A percentile compares a stretch with the other conserved stretches of the same genome.
phyloP scores from a whole-genome alignment of 1,139 yeast genomes.

The Geotrichum klebahnii region DNA sequence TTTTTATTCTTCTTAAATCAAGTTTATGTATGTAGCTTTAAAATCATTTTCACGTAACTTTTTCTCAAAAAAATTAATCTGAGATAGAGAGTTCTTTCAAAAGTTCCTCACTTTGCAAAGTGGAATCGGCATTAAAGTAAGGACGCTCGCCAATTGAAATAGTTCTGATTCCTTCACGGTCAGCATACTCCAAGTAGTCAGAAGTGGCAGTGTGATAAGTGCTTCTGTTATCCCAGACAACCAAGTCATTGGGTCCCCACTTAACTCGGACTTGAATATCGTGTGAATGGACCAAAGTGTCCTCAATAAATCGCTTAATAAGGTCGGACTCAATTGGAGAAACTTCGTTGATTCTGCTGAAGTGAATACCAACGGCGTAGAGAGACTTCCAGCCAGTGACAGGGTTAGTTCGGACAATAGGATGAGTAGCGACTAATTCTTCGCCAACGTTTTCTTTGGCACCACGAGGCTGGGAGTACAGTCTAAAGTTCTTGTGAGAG shows the following conservation, averaged over 20 bases:
- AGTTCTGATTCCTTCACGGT: constrained; percentile 49
- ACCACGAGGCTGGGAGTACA: constrained; percentile 39
- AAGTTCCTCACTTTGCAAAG: constrained; percentile 41
- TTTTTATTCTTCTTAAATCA: too few relatives aligned
- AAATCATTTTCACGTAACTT: not conserved
- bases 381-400: constrained; percentile 49
- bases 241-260: constrained; percentile 56
- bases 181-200: constrained; percentile 14
- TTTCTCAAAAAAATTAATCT: not conserved
- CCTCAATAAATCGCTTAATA: constrained; percentile 43
- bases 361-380: constrained; percentile 44
- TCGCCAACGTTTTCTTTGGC: constrained; percentile 37
- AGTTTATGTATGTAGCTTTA: not conserved
- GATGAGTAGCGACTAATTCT: constrained; percentile 40
- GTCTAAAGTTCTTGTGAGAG: constrained; percentile 39
- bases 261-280: constrained; percentile 43
- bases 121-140: constrained; percentile 49
- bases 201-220: constrained; percentile 29
- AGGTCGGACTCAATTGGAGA: constrained; percentile 39
- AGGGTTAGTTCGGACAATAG: constrained; percentile 48
- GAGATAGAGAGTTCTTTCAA: not conserved
- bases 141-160: constrained; percentile 57
- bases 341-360: constrained; percentile 43
- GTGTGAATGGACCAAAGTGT: constrained; percentile 44
- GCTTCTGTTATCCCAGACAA: constrained; percentile 32